A percentile compares a stretch with the other conserved stretches of the same genome.
These are phyloP conservation scores for Ustilago trichophora DNA, from an alignment of 1,284 basidiomycete species.

Conservation along the genomic window DNA sequence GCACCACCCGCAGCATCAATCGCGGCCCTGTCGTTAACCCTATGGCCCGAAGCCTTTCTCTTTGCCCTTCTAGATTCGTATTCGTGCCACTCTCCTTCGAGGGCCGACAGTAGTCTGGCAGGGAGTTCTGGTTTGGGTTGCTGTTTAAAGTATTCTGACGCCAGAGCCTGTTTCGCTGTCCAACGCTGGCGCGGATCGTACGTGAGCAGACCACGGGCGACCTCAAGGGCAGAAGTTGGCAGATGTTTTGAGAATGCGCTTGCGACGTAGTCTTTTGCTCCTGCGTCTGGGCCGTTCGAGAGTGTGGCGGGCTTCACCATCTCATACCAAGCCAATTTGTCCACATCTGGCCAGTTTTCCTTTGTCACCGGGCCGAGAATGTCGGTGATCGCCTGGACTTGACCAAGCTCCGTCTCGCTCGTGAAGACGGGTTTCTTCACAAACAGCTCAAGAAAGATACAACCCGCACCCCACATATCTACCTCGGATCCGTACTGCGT, in stretches of 20 bases:
- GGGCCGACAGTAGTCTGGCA: constrained; percentile 68
- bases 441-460: constrained; percentile 98
- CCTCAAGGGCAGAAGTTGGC: constrained; percentile 75
- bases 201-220: constrained; percentile 82
- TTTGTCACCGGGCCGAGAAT: constrained; percentile 86
- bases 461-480: constrained; percentile 99
- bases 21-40: too few relatives aligned
- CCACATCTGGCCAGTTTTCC: constrained; percentile 83
- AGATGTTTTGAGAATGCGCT: constrained; percentile 29
- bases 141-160: constrained; percentile 80
- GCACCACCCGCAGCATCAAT: too few relatives aligned
- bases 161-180: constrained; percentile 81
- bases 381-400: constrained; percentile 89
- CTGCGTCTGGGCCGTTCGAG: constrained; percentile 69
- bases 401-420: constrained; percentile 95
- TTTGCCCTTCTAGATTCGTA: constrained; percentile 71
- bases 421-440: constrained; percentile 94
- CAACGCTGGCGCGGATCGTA: constrained; percentile 84
- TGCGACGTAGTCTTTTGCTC: constrained; percentile 73
- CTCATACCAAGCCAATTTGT: constrained; percentile 94
- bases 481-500: constrained; percentile 97
- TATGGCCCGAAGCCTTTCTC: constrained; percentile 35
- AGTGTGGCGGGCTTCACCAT: constrained; percentile 80
- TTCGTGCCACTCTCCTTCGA: constrained; percentile 95
- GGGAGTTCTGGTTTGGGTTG: constrained; percentile 83